Conservation (phyloP, 345 rosid genomes). For the Ailanthus altissimus region DNA sequence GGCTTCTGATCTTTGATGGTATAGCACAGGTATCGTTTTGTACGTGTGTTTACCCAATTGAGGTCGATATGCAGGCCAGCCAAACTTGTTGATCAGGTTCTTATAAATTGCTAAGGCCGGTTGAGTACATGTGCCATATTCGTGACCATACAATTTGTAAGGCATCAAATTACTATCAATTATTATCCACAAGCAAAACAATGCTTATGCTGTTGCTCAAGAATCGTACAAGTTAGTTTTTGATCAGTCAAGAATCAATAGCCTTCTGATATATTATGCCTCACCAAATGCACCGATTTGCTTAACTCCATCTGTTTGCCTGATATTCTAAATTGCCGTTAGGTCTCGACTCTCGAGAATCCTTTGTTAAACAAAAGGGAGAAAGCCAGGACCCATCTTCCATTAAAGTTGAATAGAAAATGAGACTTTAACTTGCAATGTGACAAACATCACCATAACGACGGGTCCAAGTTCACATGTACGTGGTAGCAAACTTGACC, state of each 20-base stretch:
- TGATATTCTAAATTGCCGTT: slow-evolving; percentile 17
- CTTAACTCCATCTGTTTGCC: slow-evolving; percentile 34
- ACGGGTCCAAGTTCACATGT: slow-evolving; percentile 32
- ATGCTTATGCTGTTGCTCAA: not conserved
- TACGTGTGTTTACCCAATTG: no score
- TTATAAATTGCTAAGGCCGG: not conserved
- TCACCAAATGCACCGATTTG: slow-evolving; percentile 18
- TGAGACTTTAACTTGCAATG: not conserved
- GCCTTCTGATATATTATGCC: no score
- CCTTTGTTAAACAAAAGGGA: slow-evolving; percentile 12
- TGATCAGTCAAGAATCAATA: slow-evolving; percentile 21
- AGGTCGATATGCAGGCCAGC: not conserved
- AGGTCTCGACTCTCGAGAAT: slow-evolving; percentile 16
- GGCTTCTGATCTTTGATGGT: not conserved
- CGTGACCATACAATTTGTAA: slow-evolving; percentile 23
- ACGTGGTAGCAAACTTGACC: slow-evolving; percentile 23
- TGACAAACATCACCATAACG: slow-evolving; percentile 22
- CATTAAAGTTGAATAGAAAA: slow-evolving; percentile 8
- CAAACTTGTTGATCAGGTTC: not conserved
- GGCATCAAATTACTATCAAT: slow-evolving; percentile 17
- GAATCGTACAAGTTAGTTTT: not conserved
- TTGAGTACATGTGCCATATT: not conserved
- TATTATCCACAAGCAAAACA: slow-evolving; percentile 19
- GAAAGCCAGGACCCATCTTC: slow-evolving; percentile 17
- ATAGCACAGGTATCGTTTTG: not conserved